Conservation (phyloP, 129 eudicot species). For the Oenanthe sinensis region DNA sequence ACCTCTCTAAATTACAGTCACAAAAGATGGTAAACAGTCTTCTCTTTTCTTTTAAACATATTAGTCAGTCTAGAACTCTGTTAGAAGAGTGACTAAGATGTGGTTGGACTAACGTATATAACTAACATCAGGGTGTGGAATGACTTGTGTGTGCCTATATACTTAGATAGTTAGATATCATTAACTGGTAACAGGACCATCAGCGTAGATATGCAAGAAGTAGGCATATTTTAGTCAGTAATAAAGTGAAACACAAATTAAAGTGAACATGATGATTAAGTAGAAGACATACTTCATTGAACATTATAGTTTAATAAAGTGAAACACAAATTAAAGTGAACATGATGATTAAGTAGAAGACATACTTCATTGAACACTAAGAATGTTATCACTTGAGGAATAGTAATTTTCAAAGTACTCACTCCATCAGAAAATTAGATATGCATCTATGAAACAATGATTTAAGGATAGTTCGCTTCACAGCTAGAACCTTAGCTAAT, state of each 20-base stretch:
- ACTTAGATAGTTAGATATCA: neutral
- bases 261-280: neutral
- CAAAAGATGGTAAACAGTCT: neutral
- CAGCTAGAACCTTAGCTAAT: neutral
- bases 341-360: neutral
- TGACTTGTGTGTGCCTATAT: neutral
- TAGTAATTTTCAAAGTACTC: neutral
- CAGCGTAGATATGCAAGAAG: neutral
- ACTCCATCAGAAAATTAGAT: neutral
- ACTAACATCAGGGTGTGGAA: neutral
- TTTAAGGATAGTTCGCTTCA: neutral
- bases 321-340: neutral
- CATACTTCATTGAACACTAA: neutral
- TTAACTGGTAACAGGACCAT: neutral
- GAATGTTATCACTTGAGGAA: neutral
- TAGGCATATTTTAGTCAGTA: neutral
- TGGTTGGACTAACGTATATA: neutral
- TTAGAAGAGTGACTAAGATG: neutral
- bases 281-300: neutral
- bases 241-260: neutral
- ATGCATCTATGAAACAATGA: neutral
- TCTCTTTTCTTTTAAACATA: neutral
- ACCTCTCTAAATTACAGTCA: neutral
- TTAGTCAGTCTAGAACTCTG: neutral
- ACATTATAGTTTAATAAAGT: neutral